Percentiles rank a stretch among this genome's conserved stretches.
These are phyloP conservation scores for Phylloporus sp. DNA, from an alignment of 768 basidiomycete genomes.

Conservation along the genomic window DNA sequence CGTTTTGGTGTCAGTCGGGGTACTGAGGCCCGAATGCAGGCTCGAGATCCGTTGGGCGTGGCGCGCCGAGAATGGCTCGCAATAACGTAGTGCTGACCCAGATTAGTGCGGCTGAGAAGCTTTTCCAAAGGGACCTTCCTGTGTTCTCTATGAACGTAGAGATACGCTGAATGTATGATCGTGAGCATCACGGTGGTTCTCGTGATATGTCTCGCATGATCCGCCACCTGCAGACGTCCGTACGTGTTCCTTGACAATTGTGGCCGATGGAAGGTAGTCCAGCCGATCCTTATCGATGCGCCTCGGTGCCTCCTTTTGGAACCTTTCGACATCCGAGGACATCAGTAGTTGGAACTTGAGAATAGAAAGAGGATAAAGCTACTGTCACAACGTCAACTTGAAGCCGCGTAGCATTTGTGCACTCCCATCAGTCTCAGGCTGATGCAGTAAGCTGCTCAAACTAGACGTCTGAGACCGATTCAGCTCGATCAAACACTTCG, in stretches of 20 bases:
- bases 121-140: conserved; percentile 8
- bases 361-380: conserved; percentile 19
- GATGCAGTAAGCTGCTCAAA: conserved; percentile 8
- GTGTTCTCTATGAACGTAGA: conserved; percentile 8
- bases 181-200: conserved; percentile 15
- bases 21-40: conserved; percentile 19
- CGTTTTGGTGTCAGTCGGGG: conserved; percentile 13
- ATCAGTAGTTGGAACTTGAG: conserved; percentile 2
- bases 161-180: conserved; percentile 19
- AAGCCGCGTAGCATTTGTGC: conserved; percentile 12
- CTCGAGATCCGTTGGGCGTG: conserved; percentile 19
- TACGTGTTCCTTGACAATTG: conserved; percentile 9
- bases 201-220: conserved; percentile 16
- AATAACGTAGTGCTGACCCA: conserved; percentile 20
- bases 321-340: conserved; percentile 19
- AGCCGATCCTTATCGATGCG: conserved; percentile 30
- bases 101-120: conserved; percentile 25
- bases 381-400: conserved; percentile 7
- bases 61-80: conserved; percentile 14
- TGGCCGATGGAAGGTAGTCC: conserved; percentile 6
- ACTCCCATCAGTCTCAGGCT: conserved; percentile 10
- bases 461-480: conserved; percentile 2
- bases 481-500: conserved; percentile 19
- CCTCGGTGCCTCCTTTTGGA: conserved; percentile 20
- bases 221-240: conserved; percentile 10